These are phyloP conservation scores for Melanomma pulvis-pyrius DNA, from an alignment of 495 filamentous ascomycete species.

Conservation along the genomic window DNA sequence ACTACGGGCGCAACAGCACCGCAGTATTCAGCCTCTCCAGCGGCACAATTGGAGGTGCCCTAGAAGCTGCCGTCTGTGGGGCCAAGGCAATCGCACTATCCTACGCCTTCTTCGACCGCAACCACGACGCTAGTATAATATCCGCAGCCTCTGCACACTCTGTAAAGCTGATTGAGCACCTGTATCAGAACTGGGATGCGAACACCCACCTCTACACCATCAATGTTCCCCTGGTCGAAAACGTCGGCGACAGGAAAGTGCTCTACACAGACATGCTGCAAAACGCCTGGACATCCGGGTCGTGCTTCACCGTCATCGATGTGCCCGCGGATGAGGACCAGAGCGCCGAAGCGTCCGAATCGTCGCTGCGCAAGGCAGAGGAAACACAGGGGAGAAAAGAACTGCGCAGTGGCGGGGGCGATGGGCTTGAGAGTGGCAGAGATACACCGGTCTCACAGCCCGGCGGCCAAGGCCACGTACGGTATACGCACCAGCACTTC, in stretches of 20 bases:
- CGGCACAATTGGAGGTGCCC: slow-evolving; percentile 86
- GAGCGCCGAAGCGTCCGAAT: slow-evolving; percentile 62
- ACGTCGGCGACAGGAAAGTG: slow-evolving; percentile 67
- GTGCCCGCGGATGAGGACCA: slow-evolving; percentile 53
- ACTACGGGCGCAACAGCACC: slow-evolving; percentile 93
- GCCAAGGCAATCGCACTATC: slow-evolving; percentile 77
- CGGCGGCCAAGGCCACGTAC: slow-evolving; percentile 26
- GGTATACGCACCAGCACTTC: slow-evolving; percentile 79
- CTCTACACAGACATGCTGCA: slow-evolving; percentile 82
- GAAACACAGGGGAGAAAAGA: slow-evolving; percentile 46
- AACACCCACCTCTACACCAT: slow-evolving; percentile 82
- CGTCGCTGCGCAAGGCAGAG: slow-evolving; percentile 58
- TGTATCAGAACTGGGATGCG: slow-evolving; percentile 71
- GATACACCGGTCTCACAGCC: slow-evolving; percentile 20
- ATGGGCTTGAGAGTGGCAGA: slow-evolving; percentile 24
- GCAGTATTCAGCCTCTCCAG: slow-evolving; percentile 87
- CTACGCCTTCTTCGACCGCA: slow-evolving; percentile 82
- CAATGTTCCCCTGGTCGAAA: slow-evolving; percentile 80
- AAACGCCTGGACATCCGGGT: slow-evolving; percentile 82
- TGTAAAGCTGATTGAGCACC: slow-evolving; percentile 74
- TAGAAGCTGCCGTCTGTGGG: slow-evolving; percentile 88
- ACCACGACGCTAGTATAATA: slow-evolving; percentile 79
- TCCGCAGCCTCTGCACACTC: slow-evolving; percentile 68
- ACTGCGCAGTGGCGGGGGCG: slow-evolving; percentile 11
- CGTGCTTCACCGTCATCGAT: slow-evolving; percentile 78